phyloP scores from a whole-genome alignment of 2,329 filamentous ascomycete genomes.

The Trichoderma sp. region DNA sequence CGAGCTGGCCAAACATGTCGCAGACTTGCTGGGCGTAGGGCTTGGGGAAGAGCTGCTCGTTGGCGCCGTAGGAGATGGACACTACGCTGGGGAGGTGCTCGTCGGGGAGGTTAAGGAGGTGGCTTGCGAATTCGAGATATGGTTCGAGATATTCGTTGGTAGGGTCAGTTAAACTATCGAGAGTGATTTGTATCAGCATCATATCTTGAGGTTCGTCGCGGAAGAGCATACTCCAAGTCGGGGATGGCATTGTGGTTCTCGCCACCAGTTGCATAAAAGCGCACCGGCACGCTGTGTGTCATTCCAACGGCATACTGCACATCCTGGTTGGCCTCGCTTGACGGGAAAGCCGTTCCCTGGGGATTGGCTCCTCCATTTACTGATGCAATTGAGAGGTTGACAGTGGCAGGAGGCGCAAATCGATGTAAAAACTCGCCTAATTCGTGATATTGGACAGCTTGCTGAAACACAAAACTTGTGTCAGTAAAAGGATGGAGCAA shows the following conservation, averaged over 20 bases:
- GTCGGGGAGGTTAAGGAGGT: conserved; percentile 57
- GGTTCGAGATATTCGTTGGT: conserved; percentile 56
- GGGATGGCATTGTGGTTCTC: conserved; percentile 35
- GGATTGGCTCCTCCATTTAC: conserved; percentile 59
- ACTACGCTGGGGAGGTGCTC: conserved; percentile 62
- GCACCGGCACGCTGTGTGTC: conserved; percentile 39
- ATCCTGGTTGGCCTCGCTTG: conserved; percentile 43
- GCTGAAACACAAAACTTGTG: conserved; percentile 30
- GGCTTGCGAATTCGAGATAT: conserved; percentile 64
- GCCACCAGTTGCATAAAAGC: conserved; percentile 39
- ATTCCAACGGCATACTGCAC: conserved; percentile 41
- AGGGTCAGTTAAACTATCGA: background rate
- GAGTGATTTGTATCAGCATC: background rate
- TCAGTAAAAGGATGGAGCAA: background rate
- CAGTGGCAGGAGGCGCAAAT: conserved; percentile 54
- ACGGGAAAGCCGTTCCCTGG: conserved; percentile 41
- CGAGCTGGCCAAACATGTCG: conserved; percentile 64
- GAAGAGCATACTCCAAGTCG: conserved; percentile 37
- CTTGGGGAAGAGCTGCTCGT: conserved; percentile 63
- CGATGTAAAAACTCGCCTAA: conserved; percentile 56
- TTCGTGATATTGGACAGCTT: conserved; percentile 57
- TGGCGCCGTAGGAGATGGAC: conserved; percentile 70
- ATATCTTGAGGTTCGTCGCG: background rate
- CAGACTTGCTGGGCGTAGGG: conserved; percentile 56
- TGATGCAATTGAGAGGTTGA: conserved; percentile 58